phyloP scores from a whole-genome alignment of 2,329 filamentous ascomycete species.

The Furcasterigmium furcatum region DNA sequence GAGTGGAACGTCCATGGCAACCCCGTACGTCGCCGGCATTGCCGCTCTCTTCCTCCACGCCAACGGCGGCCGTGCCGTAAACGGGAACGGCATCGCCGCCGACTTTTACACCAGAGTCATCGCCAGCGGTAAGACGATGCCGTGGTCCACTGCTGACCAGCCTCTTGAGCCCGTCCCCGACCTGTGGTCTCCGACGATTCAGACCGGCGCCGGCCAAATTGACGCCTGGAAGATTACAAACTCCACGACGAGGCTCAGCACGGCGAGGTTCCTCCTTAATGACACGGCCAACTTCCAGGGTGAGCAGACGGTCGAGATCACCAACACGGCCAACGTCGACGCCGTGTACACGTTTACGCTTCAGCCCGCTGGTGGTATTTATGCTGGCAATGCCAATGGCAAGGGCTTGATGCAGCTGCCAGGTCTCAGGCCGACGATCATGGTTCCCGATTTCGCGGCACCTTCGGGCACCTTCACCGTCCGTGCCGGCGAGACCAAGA shows the following conservation, averaged over 20 bases:
- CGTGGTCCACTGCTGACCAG: slow-evolving; percentile 17
- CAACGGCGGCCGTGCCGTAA: not conserved
- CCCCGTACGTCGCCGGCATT: not conserved
- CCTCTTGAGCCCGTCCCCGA: slow-evolving; percentile 11
- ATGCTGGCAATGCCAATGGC: not conserved
- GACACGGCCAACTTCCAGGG: slow-evolving; percentile 40
- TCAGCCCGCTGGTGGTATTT: slow-evolving; percentile 10
- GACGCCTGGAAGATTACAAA: slow-evolving; percentile 40
- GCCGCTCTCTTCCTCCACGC: not conserved
- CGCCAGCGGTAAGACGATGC: slow-evolving; percentile 19
- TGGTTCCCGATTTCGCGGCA: slow-evolving; percentile 1
- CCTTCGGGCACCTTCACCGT: slow-evolving; percentile 1
- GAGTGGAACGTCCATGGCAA: slow-evolving; percentile 2
- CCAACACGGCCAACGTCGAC: slow-evolving; percentile 27
- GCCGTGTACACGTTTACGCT: slow-evolving; percentile 25
- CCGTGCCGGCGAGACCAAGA: slow-evolving; percentile 3
- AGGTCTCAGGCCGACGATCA: not conserved
- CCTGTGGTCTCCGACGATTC: slow-evolving; percentile 27
- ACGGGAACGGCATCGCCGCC: not conserved
- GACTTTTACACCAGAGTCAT: not conserved
- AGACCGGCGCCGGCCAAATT: slow-evolving; percentile 42
- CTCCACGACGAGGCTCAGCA: slow-evolving; percentile 31
- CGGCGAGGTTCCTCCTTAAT: slow-evolving; percentile 40
- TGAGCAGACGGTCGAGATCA: slow-evolving; percentile 25
- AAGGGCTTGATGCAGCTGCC: not conserved